Evolutionary conservation across 306 rosid species (phyloP).

Genomic region (Pyrus pyrifolia): DNA sequence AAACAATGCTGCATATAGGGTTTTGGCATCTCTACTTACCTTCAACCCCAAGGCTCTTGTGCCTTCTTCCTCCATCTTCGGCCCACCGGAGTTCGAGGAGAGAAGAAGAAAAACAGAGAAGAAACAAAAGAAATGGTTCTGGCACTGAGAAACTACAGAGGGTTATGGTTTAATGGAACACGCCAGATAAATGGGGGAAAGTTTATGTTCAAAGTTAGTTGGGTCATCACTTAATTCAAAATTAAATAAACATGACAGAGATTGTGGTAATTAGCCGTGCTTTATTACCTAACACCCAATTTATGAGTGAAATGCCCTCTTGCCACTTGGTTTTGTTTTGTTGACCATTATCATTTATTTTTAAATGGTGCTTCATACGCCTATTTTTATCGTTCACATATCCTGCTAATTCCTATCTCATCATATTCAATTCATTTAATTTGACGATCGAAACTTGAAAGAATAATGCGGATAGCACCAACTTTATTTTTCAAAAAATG

Average conservation of each 20-base stretch:
- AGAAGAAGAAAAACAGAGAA: neutral
- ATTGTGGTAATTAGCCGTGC: neutral
- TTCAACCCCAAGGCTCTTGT: constrained; percentile 12
- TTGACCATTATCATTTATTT: too few species aligned
- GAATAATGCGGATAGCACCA: too few species aligned
- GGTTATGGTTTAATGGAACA: neutral
- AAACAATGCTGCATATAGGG: constrained; percentile 13
- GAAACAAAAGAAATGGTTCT: neutral
- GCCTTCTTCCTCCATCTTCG: constrained; percentile 13
- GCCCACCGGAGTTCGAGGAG: neutral
- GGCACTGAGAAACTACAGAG: neutral
- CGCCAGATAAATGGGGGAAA: neutral
- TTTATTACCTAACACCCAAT: neutral
- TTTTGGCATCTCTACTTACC: neutral
- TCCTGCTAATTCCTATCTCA: accelerated
- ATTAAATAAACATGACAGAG: neutral
- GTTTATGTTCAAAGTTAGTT: neutral
- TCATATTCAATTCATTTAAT: too few species aligned
- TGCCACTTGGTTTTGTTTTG: neutral
- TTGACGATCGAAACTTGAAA: too few species aligned
- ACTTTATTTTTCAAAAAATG: too few species aligned
- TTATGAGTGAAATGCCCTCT: neutral
- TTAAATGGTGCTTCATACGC: too few species aligned
- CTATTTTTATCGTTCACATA: too few species aligned
- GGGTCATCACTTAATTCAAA: neutral